These are phyloP conservation scores for Schwanniomyces polymorphus DNA, from an alignment of 805 yeast genomes.

Conservation along the genomic window DNA sequence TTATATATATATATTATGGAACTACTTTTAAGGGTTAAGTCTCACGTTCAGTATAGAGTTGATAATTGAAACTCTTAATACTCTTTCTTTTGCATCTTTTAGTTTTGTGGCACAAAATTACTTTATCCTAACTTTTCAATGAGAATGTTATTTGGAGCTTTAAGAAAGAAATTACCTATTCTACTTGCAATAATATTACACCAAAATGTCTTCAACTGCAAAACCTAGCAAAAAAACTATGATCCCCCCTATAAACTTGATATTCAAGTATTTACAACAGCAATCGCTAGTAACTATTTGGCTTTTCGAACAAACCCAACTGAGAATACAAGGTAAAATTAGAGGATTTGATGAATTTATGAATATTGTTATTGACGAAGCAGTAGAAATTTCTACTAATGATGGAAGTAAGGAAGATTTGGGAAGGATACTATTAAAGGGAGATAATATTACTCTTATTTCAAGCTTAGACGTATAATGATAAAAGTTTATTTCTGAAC, in stretches of 20 bases:
- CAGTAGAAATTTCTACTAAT: slow-evolving; percentile 58
- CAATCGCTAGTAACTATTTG: slow-evolving; percentile 80
- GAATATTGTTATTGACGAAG: slow-evolving; percentile 70
- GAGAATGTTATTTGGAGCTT: background rate
- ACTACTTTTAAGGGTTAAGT: too few relatives aligned
- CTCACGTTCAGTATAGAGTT: too few relatives aligned
- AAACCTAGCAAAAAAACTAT: slow-evolving; percentile 32
- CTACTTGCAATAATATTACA: background rate
- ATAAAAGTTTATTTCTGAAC: background rate
- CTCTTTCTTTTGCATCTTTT: background rate
- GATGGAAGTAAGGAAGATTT: slow-evolving; percentile 54
- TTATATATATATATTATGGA: too few relatives aligned
- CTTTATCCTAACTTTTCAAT: background rate
- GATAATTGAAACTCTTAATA: background rate
- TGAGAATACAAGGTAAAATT: slow-evolving; percentile 78
- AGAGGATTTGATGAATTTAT: slow-evolving; percentile 97
- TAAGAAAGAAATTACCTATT: background rate
- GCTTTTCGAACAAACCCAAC: slow-evolving; percentile 82
- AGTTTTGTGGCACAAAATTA: background rate
- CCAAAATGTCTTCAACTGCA: slow-evolving; percentile 9
- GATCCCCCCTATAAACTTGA: slow-evolving; percentile 89
- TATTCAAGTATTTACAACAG: slow-evolving; percentile 83
- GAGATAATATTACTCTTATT: slow-evolving; percentile 89
- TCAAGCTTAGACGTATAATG: slow-evolving; percentile 32
- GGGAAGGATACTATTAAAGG: slow-evolving; percentile 82